Percentiles rank a stretch among this genome's conserved stretches.
phyloP scores from a whole-genome alignment of 352 stramenopile species.

The Phytopythium ostracodes region DNA sequence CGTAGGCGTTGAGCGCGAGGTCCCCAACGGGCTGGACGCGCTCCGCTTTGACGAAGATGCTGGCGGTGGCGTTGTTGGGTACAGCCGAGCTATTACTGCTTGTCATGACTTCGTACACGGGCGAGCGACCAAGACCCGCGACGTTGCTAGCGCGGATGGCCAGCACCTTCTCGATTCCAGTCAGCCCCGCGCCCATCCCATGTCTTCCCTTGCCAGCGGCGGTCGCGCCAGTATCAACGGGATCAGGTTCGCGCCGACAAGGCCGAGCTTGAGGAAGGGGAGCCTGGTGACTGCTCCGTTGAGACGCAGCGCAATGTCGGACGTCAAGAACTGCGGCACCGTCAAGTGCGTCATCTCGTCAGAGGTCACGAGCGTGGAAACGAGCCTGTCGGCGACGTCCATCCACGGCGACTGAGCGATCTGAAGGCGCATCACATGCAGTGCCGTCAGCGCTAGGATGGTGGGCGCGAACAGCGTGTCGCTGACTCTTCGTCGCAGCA shows the following conservation, averaged over 20 bases:
- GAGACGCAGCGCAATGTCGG: conserved; percentile 11
- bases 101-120: conserved; percentile 15
- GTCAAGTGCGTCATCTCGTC: conserved; percentile 9
- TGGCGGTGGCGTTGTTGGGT: neutral
- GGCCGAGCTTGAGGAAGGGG: conserved; percentile 8
- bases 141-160: conserved; percentile 27
- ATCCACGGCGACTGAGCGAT: conserved; percentile 1
- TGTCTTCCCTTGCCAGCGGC: neutral
- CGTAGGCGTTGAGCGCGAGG: conserved; percentile 5
- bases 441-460: neutral
- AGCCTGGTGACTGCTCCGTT: conserved; percentile 11
- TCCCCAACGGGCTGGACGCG: neutral
- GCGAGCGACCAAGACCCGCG: conserved; percentile 23
- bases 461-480: conserved; percentile 10
- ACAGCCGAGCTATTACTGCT: neutral
- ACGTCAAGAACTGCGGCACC: conserved; percentile 8
- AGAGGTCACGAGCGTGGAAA: conserved; percentile 9
- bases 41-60: conserved; percentile 2
- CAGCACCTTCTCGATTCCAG: conserved; percentile 21
- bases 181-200: neutral
- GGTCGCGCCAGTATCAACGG: conserved; percentile 4
- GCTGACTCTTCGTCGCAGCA: conserved; percentile 3
- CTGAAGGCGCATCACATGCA: neutral
- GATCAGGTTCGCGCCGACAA: conserved; percentile 10
- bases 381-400: conserved; percentile 3